These are phyloP conservation scores for Leptomonas pyrrhocoris DNA, from an alignment of 208 protist genomes.

Conservation along the genomic window DNA sequence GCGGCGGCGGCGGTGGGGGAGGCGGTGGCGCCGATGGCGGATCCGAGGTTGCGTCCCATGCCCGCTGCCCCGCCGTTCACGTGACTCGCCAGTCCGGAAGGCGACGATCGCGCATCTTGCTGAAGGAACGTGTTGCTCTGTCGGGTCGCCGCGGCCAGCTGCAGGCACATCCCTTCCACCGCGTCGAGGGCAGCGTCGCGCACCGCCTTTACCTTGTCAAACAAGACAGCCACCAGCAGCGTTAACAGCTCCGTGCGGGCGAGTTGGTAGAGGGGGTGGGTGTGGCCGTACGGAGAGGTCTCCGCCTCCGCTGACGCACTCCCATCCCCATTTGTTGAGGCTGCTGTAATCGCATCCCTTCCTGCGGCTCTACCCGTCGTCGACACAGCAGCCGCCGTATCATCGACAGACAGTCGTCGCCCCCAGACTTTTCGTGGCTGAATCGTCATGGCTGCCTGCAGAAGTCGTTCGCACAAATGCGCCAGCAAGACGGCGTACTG, in stretches of 20 bases:
- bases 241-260: slow-evolving; percentile 68
- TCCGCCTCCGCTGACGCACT: background rate
- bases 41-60: background rate
- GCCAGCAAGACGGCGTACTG: slow-evolving; percentile 65
- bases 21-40: slow-evolving; percentile 3
- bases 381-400: too few species aligned
- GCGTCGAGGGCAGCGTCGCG: slow-evolving; percentile 69
- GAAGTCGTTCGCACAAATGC: slow-evolving; percentile 62
- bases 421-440: background rate
- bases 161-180: slow-evolving; percentile 47
- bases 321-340: background rate
- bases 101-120: background rate
- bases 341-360: background rate
- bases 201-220: slow-evolving; percentile 82
- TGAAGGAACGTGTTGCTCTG: slow-evolving; percentile 16
- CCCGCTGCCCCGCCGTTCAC: background rate
- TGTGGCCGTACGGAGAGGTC: slow-evolving; percentile 23
- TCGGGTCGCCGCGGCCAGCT: slow-evolving; percentile 20
- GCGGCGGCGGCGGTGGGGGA: background rate
- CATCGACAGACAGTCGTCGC: background rate
- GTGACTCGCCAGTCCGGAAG: background rate
- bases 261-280: slow-evolving; percentile 60
- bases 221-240: slow-evolving; percentile 69
- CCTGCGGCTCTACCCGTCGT: background rate
- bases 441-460: slow-evolving; percentile 33